Evolutionary conservation across 1,139 yeast genomes (phyloP), one percentile per base, ranked within the genome.

Genomic region (Debaryomyces nepalensis): DNA sequence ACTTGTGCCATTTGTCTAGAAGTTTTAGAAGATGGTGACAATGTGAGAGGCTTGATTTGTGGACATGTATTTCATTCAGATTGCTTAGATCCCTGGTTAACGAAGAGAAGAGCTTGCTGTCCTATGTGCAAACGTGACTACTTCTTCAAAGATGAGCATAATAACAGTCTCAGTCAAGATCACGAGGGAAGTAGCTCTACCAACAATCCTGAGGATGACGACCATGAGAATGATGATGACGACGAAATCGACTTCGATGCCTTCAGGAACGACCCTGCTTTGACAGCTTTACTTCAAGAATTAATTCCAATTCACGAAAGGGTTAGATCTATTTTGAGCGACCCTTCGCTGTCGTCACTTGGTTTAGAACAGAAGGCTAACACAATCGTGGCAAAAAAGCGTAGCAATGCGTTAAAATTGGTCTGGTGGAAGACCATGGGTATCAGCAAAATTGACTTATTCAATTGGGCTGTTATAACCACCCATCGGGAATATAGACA

Each of bases 31-130:
- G 77, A 77, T 41, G 81, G 75, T 8, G 91, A 85, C 39, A 57
- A 63, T 1, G 90, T 87, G 0, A 75, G 95, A 42, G 88, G 89
- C 0, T 70, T 87, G 37, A 68, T 86, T 8, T 88, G 96, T 64
- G 93, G 93, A 2, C 96, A 88, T 62, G 89, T 85, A 2, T 88
- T 83, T 73, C 96, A 88, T 58, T 73, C 84, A 8, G 82, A 75
- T 19, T 88, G 96, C 63, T 71, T 88, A 39, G 95, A 86, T 53
- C 93, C 93, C 1, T 87, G 96, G 96, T 67, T 88, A 38, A 82
- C 82, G 3, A 77, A 78, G 46, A 70, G 93, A 50, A 74, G 87
- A 42, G 93, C 93, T 1, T 84, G 89, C 55, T 88, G 96, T 58
- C 96, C 96, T 6, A 80, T 84, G 72, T 88, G 96, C 63, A 86